Base-by-base conservation (phyloP, 768 basidiomycete genomes). In the Lanmaoa pseudosensibilis region DNA sequence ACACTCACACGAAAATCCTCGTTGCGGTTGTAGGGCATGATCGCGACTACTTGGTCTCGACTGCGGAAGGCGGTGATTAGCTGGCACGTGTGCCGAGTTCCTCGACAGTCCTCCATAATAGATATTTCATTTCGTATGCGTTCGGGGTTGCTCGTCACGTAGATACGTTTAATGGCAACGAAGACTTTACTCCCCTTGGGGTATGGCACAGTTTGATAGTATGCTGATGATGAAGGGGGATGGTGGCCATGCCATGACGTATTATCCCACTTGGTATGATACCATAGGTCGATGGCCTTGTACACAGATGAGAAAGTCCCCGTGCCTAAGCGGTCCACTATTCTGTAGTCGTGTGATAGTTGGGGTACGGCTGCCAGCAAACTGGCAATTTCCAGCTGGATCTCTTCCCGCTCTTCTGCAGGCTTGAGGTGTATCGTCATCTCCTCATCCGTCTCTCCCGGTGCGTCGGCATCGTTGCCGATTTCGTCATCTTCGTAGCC, bases 231-330 rank as follows among this genome's bases (percentile, higher is more conserved):
- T 8, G 73, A 68, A 2, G 79, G 73, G 2, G 83, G 81, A 64
- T 89, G 88, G 45, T 75, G 71, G 1, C 87, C 87, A 33, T 83
- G 83, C 91, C 91, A 93, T 13, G 83, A 77, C 5, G 71, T 61
- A 64, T 93, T 92, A 69, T 90, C 81, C 86, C 85, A 92, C 50
- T 89, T 88, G 47, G 80, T 74, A 62, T 92, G 83, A 65, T 89
- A 83, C 55, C 80, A 74, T 16, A 89, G 65, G 71, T 99, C 97
- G 60, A 95, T 72, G 0, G 95, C 97, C 66, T 98, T 97, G 81
- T 98, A 99, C n/a, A 99, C 97, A 11, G 94, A 94, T 0, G 96
- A 98, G 75, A 99, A 99, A 2, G 96, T 99, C 16, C 96, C 96
- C 52, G 95, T 98, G 15, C 97, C 97, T 1, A 99, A 82, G 1